Base-by-base conservation (phyloP, 148 eudicot genomes). In the Spergularia bocconei region DNA sequence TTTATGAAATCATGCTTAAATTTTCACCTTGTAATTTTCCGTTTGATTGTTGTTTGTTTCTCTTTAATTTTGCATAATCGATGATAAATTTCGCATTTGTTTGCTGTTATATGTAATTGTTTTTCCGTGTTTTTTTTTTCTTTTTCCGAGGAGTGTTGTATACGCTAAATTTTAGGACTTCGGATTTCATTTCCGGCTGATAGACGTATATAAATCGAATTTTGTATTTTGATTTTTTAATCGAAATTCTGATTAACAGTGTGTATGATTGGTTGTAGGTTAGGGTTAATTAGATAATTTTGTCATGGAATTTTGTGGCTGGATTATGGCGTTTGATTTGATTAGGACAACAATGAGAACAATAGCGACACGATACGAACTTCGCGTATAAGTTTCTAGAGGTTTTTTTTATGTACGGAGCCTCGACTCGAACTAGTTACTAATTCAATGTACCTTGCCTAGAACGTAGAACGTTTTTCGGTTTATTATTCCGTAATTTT, bases 381-480 rank as follows among this genome's bases (percentile, higher is more conserved):
- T 3, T 41, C 44, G 69, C 44, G 41, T 9, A 17, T 12, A 53
- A 66, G 14, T 66, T 39, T n/a, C n/a, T n/a, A n/a, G n/a, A n/a
- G n/a, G n/a, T n/a, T n/a, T n/a, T n/a, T n/a, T n/a, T n/a, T 38
- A 64, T 64, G 68, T 38, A 2, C 13, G 15, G 16, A 6, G 21
- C 50, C 21, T n/a, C 25, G 47, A 11, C 53, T 67, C 54, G 9
- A 67, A 60, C 7, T 50, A 21, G 36, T 36, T 20, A 60, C 7
- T 50, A 21, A n/a, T 36, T 20, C 54, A 67, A 67, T 67, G 71
- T 50, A 48, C 55, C 33, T 67, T 67, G 71, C 17, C 4, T 67
- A 67, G 53, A 44, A 10, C 11, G 15, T 63, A 63, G 67, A 63
- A 63, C 5, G 0, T 33, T 63, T 29, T 38, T 5, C 2, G 23